Conservation (phyloP, 768 basidiomycete genomes). For the Tulasnella sp. region DNA sequence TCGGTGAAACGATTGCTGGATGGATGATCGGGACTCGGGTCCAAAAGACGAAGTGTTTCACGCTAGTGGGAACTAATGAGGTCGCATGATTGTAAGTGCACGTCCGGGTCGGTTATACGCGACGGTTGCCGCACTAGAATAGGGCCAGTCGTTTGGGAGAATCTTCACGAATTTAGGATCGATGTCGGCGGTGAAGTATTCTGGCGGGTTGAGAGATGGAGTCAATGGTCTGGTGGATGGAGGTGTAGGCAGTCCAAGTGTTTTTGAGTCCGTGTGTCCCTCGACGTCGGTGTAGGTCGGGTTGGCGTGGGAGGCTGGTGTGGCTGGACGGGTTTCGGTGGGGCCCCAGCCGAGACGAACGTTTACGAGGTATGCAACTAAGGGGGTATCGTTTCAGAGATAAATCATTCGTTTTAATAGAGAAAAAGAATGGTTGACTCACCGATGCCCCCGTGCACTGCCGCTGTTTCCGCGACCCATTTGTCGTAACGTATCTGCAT, state of each 20-base stretch:
- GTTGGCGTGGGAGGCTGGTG: constrained; percentile 25
- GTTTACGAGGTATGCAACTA: constrained; percentile 69
- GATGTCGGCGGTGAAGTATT: constrained; percentile 64
- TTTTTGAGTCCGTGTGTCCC: constrained; percentile 8
- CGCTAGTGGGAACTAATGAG: constrained; percentile 55
- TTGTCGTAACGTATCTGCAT: constrained; percentile 64
- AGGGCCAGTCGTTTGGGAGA: constrained; percentile 84
- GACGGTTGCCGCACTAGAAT: constrained; percentile 53
- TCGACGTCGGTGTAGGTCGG: constrained; percentile 22
- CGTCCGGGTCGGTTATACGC: neutral
- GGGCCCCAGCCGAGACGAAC: constrained; percentile 62
- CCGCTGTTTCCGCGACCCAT: constrained; percentile 47
- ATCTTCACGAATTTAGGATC: constrained; percentile 59
- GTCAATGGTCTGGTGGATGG: constrained; percentile 26
- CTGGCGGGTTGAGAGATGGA: constrained; percentile 34
- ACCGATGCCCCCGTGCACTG: constrained; percentile 44
- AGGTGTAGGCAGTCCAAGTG: constrained; percentile 27
- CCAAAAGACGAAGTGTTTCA: constrained; percentile 78
- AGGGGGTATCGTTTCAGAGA: constrained; percentile 40
- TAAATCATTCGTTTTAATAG: accelerated
- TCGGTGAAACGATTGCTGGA: constrained; percentile 40
- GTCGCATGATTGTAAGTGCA: neutral
- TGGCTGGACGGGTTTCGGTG: constrained; percentile 18
- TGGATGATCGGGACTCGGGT: constrained; percentile 69
- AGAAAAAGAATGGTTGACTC: constrained; percentile 36